A percentile compares a stretch with the other conserved stretches of the same genome.
These are phyloP conservation scores for Brassica juncea DNA, from an alignment of 345 rosid genomes.

Conservation along the genomic window DNA sequence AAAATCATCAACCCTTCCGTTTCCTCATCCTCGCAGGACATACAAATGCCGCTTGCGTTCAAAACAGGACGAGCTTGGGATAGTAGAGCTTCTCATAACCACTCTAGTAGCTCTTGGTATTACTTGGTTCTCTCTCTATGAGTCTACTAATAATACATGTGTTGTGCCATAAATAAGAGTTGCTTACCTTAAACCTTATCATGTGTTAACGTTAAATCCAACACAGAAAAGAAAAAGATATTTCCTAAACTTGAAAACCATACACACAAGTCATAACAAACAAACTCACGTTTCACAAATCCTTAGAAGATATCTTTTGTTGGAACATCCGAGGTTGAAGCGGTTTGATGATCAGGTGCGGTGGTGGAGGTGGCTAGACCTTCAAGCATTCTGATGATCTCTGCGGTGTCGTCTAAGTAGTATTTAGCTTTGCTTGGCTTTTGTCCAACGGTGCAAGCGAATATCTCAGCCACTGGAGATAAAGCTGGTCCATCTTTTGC, in stretches of 20 bases:
- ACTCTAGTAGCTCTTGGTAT: background rate
- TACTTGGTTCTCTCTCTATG: background rate
- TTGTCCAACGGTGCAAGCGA: constrained; percentile 90
- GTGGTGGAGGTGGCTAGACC: constrained; percentile 53
- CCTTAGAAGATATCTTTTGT: constrained; percentile 22
- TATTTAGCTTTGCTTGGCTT: constrained; percentile 95
- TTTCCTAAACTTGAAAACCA: constrained; percentile 14
- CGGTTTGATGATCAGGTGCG: constrained; percentile 28
- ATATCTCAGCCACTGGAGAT: constrained; percentile 85
- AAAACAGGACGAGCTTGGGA: background rate
- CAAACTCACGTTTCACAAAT: constrained; percentile 8
- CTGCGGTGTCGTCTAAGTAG: constrained; percentile 80
- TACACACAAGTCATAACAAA: constrained; percentile 29
- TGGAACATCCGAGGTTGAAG: background rate
- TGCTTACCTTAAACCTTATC: background rate
- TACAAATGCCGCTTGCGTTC: background rate
- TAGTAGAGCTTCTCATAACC: background rate
- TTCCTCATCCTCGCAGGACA: background rate
- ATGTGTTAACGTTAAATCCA: background rate
- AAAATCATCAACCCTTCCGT: background rate
- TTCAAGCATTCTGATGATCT: constrained; percentile 74
- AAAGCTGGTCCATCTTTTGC: constrained; percentile 54
- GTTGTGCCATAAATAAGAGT: background rate
- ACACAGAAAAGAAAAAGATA: background rate
- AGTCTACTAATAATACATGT: background rate